phyloP scores from a whole-genome alignment of 2,329 filamentous ascomycete genomes.

The Trichoderma atroviride region DNA sequence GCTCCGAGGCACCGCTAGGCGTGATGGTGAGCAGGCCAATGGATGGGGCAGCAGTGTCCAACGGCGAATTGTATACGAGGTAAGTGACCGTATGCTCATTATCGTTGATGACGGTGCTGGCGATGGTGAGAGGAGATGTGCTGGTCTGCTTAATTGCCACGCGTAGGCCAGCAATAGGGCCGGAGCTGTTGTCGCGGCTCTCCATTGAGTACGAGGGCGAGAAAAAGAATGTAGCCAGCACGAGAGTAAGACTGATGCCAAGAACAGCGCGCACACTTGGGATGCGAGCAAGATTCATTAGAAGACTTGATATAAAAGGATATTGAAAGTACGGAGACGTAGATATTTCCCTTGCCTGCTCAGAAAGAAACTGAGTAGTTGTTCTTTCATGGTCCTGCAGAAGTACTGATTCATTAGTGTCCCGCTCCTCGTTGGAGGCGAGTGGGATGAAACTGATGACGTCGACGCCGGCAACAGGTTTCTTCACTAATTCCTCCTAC shows the following conservation, averaged over 20 bases:
- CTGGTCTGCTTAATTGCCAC: slow-evolving; percentile 40
- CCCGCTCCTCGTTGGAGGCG: not conserved
- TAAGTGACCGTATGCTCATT: slow-evolving; percentile 44
- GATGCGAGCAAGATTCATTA: not conserved
- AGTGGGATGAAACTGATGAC: not conserved
- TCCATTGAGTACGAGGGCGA: slow-evolving; percentile 29
- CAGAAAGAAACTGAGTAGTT: not conserved
- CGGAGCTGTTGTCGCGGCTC: slow-evolving; percentile 21
- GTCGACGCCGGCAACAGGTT: not conserved
- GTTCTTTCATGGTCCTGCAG: not conserved
- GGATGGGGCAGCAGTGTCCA: slow-evolving; percentile 47
- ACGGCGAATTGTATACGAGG: slow-evolving; percentile 49
- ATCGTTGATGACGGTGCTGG: slow-evolving; percentile 46
- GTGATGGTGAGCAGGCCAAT: slow-evolving; percentile 48
- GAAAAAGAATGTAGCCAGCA: slow-evolving; percentile 29
- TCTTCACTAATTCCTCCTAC: not conserved
- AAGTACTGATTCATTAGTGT: not conserved
- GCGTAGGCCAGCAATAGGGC: slow-evolving; percentile 35
- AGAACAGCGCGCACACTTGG: slow-evolving; percentile 15
- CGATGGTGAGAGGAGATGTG: slow-evolving; percentile 43
- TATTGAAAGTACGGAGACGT: not conserved
- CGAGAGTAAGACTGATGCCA: slow-evolving; percentile 28
- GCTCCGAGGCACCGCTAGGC: slow-evolving; percentile 37
- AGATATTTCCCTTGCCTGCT: not conserved
- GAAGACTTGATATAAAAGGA: too few species aligned